phyloP scores from a whole-genome alignment of 108 stramenopile genomes.

The Conticribra weissflogii region DNA sequence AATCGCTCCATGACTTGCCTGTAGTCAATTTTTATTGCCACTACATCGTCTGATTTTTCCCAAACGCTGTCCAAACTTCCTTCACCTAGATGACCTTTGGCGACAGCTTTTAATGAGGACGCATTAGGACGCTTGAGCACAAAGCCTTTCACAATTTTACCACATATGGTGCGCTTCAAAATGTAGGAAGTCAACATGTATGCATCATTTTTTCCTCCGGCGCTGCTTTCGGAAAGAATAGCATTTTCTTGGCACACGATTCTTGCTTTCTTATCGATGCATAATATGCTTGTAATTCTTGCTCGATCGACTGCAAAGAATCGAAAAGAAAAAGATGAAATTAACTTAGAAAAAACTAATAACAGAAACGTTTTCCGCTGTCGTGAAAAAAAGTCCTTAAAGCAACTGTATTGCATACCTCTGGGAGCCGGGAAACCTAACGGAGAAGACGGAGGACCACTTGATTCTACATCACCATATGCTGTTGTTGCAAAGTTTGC shows the following conservation, averaged over 20 bases:
- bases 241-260: conserved; percentile 19
- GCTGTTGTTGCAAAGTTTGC: conserved; percentile 42
- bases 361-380: background rate
- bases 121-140: conserved; percentile 1
- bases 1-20: conserved; percentile 68
- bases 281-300: conserved; percentile 51
- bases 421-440: conserved; percentile 71
- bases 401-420: conserved; percentile 41
- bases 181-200: conserved; percentile 28
- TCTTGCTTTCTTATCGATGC: conserved; percentile 38
- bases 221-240: conserved; percentile 4
- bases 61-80: conserved; percentile 38
- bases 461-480: conserved; percentile 55
- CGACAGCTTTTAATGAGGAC: background rate
- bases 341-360: conserved; percentile 1
- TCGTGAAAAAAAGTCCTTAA: background rate
- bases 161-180: conserved; percentile 36
- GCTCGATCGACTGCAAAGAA: conserved; percentile 69
- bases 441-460: conserved; percentile 65
- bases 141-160: conserved; percentile 25
- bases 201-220: conserved; percentile 6
- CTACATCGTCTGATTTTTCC: conserved; percentile 61
- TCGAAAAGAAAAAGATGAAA: conserved; percentile 8
- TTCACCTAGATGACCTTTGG: background rate
- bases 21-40: conserved; percentile 86